Base-by-base conservation (phyloP, 345 rosid species). In the Camelina hispida region DNA sequence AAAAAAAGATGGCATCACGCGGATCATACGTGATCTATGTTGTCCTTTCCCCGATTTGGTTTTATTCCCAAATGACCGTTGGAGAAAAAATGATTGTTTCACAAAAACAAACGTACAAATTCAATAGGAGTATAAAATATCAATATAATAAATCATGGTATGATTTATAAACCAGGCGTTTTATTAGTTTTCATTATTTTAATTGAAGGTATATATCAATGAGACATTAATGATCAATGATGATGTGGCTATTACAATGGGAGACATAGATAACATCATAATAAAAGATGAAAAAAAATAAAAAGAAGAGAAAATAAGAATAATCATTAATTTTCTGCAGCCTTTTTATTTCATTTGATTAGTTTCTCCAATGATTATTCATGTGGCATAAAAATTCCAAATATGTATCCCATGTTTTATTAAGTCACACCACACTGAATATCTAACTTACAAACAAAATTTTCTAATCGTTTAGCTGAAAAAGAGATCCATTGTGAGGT, bases 141-240 rank as follows among this genome's bases (percentile, higher is more conserved):
- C 28, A 25, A 25, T 32, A 32, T 32, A 30, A 4, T 30, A 6
- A 32, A 25, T 32, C 35, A 32, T 7, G 7, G 8, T 34, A 34
- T 37, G 47, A 43, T 43, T 43, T 15, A 62, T 4, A 22, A 7
- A 22, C 35, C 20, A 52, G 51, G 17, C 48, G 44, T 15, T 50
- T 71, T 37, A n/a, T 37, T 23, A 10, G 38, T 71, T 37, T 50
- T 23, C 68, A 38, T 38, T 59, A 59, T 71, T 48, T 16, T 23
- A 22, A 16, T 28, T 34, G 62, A 51, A 62, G 30, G 37, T 23
- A 44, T 62, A 44, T 62, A 73, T 22, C 46, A 63, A 22, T 28
- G 65, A 64, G 77, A 65, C 71, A 65, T 44, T 55, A 46, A 73
- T 65, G 77, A 5, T 48, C 61, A 57, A 58, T 38, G 72, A 74